These are phyloP conservation scores for Macrocystidia cucumis DNA, from an alignment of 1,284 basidiomycete species.

Conservation along the genomic window DNA sequence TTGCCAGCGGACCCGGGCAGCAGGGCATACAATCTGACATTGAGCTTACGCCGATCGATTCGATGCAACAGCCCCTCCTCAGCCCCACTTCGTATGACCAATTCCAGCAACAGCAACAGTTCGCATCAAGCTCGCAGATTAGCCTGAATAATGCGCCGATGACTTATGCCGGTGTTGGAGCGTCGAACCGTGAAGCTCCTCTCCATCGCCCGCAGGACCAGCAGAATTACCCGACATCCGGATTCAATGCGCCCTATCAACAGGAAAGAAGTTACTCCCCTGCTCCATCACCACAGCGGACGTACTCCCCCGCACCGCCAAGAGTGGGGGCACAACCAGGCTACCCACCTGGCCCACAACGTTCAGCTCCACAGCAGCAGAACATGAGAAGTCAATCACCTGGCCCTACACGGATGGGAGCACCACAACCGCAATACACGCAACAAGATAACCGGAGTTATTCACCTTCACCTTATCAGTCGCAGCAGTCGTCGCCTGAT, in stretches of 20 bases:
- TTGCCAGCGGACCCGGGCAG: slow-evolving; percentile 30
- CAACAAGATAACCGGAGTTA: too few relatives aligned
- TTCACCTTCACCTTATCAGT: too few relatives aligned
- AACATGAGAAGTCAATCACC: slow-evolving; percentile 7
- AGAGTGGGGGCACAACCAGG: background rate
- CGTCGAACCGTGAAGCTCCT: slow-evolving; percentile 34
- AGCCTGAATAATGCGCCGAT: slow-evolving; percentile 25
- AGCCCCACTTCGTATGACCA: slow-evolving; percentile 15
- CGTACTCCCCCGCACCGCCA: background rate
- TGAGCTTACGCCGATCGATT: slow-evolving; percentile 47
- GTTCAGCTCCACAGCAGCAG: slow-evolving; percentile 13
- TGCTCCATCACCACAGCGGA: background rate
- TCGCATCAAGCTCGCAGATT: slow-evolving; percentile 24
- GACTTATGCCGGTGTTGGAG: slow-evolving; percentile 20
- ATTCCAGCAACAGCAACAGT: slow-evolving; percentile 21
- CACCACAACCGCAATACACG: too few relatives aligned
- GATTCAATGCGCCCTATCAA: slow-evolving; percentile 14
- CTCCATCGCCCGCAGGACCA: slow-evolving; percentile 39
- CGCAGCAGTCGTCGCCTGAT: too few relatives aligned
- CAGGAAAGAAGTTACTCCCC: slow-evolving; percentile 12
- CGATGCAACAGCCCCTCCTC: slow-evolving; percentile 52
- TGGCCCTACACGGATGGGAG: too few relatives aligned
- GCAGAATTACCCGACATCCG: slow-evolving; percentile 24
- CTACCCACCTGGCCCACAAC: slow-evolving; percentile 9
- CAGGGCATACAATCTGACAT: slow-evolving; percentile 30